These are phyloP conservation scores for Zarea fungicola DNA, from an alignment of 2,329 filamentous ascomycete species.

Conservation along the genomic window DNA sequence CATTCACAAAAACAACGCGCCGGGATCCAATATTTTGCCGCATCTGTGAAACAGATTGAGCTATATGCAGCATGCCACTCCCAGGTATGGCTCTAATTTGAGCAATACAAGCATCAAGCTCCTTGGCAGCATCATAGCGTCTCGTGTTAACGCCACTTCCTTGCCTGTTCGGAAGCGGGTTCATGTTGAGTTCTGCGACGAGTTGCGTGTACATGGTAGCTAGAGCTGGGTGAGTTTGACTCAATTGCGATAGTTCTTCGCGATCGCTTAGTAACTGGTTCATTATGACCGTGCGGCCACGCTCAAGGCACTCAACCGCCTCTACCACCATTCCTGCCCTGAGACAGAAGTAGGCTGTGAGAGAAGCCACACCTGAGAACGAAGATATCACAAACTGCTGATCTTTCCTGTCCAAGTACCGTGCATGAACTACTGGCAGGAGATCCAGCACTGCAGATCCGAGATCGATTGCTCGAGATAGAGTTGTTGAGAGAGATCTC, in stretches of 20 bases:
- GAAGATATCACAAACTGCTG: constrained; percentile 13
- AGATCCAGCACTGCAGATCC: constrained; percentile 9
- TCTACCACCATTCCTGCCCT: neutral
- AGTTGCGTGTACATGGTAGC: constrained; percentile 8
- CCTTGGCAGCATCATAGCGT: neutral
- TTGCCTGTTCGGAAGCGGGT: neutral
- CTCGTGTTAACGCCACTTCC: neutral
- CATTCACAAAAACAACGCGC: constrained; percentile 10
- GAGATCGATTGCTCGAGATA: constrained; percentile 3
- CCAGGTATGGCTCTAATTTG: constrained; percentile 5
- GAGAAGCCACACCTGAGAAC: constrained; percentile 13
- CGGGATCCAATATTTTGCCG: constrained; percentile 1
- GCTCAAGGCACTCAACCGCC: constrained; percentile 11
- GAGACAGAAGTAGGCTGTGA: constrained; percentile 5
- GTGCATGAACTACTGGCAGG: constrained; percentile 11
- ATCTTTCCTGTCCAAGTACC: constrained; percentile 9
- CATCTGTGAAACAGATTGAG: constrained; percentile 5
- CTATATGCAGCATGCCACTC: neutral
- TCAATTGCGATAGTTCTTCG: constrained; percentile 4
- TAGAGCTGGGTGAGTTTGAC: constrained; percentile 4
- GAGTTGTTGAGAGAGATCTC: neutral
- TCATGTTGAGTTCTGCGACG: constrained; percentile 9
- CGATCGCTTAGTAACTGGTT: constrained; percentile 9
- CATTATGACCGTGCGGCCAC: constrained; percentile 13
- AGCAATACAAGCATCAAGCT: neutral